phyloP scores from a whole-genome alignment of 2,329 filamentous ascomycete species.

The Trichoderma gracile region DNA sequence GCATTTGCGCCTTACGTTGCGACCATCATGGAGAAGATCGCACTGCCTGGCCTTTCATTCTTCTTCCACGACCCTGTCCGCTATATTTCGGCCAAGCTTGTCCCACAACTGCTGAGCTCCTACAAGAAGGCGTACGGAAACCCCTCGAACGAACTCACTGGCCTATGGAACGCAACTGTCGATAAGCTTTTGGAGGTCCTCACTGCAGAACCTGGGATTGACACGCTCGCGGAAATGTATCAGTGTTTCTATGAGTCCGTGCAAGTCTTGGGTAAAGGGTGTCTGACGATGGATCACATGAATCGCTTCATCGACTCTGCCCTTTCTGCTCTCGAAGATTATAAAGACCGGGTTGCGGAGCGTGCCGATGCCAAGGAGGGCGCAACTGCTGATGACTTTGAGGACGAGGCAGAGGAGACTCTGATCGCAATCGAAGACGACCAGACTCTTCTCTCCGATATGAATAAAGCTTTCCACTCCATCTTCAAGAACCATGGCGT shows the following conservation, averaged over 20 bases:
- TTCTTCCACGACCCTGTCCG: conserved; percentile 99
- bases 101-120: conserved; percentile 88
- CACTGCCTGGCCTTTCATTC: conserved; percentile 88
- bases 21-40: conserved; percentile 95
- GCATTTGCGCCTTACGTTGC: conserved; percentile 89
- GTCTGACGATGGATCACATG: conserved; percentile 78
- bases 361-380: conserved; percentile 79
- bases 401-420: conserved; percentile 84
- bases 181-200: conserved; percentile 92
- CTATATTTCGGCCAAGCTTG: conserved; percentile 90
- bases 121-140: conserved; percentile 90
- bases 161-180: conserved; percentile 81
- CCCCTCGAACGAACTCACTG: conserved; percentile 74
- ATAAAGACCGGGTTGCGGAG: conserved; percentile 80
- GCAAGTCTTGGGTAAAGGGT: conserved; percentile 86
- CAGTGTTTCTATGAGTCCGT: conserved; percentile 99
- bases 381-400: conserved; percentile 77
- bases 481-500: conserved; percentile 96
- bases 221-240: conserved; percentile 97
- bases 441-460: conserved; percentile 92
- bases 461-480: conserved; percentile 99
- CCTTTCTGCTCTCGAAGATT: conserved; percentile 84
- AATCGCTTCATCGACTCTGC: conserved; percentile 83
- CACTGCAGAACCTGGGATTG: conserved; percentile 89
- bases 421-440: conserved; percentile 95